Percentiles rank a stretch among this genome's conserved stretches.
Evolutionary conservation across 1,139 yeast species (phyloP).

Genomic region (Kazachstania sp.): DNA sequence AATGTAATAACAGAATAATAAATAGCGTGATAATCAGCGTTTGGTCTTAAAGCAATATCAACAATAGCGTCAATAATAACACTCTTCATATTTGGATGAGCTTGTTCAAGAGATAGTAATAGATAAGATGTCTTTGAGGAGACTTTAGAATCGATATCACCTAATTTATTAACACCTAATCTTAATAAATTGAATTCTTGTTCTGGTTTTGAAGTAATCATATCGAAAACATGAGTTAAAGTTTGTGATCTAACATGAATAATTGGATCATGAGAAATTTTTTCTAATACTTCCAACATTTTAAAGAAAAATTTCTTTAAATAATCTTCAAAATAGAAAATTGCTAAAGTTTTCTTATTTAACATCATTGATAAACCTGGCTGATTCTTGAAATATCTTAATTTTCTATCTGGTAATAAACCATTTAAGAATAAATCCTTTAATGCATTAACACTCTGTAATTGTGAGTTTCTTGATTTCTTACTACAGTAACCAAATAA

Average conservation of each 20-base stretch:
- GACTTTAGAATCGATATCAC: slow-evolving; percentile 86
- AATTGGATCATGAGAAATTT: slow-evolving; percentile 82
- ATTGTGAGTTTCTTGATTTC: slow-evolving; percentile 87
- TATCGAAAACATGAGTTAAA: slow-evolving; percentile 67
- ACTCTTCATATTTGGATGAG: slow-evolving; percentile 92
- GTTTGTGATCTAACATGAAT: slow-evolving; percentile 78
- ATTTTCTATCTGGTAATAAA: slow-evolving; percentile 76
- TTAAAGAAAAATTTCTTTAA: slow-evolving; percentile 71
- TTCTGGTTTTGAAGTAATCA: slow-evolving; percentile 82
- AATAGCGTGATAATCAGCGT: slow-evolving; percentile 75
- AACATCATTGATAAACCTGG: slow-evolving; percentile 43
- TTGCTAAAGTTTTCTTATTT: slow-evolving; percentile 49
- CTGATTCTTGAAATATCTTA: slow-evolving; percentile 74
- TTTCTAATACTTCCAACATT: slow-evolving; percentile 51
- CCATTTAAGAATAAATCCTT: slow-evolving; percentile 77
- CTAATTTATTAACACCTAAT: slow-evolving; percentile 86
- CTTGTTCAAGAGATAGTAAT: slow-evolving; percentile 72
- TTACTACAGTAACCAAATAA: slow-evolving; percentile 73
- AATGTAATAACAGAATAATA: slow-evolving; percentile 83
- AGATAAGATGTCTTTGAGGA: slow-evolving; percentile 82
- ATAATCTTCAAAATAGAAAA: slow-evolving; percentile 84
- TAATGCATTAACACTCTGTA: slow-evolving; percentile 82
- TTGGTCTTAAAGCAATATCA: slow-evolving; percentile 69
- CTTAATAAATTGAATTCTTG: slow-evolving; percentile 88
- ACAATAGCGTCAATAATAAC: slow-evolving; percentile 71